Conservation (phyloP, 352 stramenopile genomes). For the Halophytophthora batemanensis region DNA sequence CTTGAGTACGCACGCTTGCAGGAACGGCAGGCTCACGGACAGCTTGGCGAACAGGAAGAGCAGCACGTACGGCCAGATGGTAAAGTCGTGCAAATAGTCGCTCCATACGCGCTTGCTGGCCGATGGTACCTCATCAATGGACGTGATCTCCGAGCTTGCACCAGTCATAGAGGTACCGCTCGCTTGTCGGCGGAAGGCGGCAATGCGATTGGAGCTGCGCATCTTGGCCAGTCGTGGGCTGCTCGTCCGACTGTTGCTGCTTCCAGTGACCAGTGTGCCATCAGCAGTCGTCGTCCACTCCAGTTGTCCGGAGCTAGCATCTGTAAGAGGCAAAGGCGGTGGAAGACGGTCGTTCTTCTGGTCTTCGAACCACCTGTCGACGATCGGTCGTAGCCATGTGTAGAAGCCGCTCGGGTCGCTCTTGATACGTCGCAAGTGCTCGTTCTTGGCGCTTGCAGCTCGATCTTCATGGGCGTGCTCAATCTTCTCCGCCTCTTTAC, state of each 20-base stretch:
- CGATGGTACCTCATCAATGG: constrained; percentile 1
- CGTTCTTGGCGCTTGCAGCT: constrained; percentile 26
- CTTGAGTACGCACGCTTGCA: constrained; percentile 58
- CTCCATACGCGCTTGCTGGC: constrained; percentile 20
- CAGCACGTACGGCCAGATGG: constrained; percentile 73
- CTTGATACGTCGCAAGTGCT: constrained; percentile 61
- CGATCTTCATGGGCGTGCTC: constrained; percentile 49
- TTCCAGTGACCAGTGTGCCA: constrained; percentile 3
- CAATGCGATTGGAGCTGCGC: constrained; percentile 26
- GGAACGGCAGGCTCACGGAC: constrained; percentile 32
- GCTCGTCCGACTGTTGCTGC: constrained; percentile 13
- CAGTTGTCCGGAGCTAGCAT: not conserved
- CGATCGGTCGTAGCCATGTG: constrained; percentile 57
- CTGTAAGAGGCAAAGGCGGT: constrained; percentile 21
- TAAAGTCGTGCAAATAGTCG: constrained; percentile 70
- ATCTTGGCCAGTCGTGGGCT: constrained; percentile 18
- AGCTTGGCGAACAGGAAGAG: constrained; percentile 51
- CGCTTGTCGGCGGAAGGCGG: constrained; percentile 30
- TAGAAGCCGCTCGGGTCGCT: constrained; percentile 76
- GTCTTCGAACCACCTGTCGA: constrained; percentile 68
- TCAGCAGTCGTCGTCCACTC: constrained; percentile 10
- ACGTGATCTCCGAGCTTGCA: not conserved
- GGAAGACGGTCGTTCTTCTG: constrained; percentile 32
- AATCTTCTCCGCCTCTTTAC: constrained; percentile 78
- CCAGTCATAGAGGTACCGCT: constrained; percentile 4